Evolutionary conservation across 169 alveolate species (phyloP).

Genomic region (Plasmodium vivax): DNA sequence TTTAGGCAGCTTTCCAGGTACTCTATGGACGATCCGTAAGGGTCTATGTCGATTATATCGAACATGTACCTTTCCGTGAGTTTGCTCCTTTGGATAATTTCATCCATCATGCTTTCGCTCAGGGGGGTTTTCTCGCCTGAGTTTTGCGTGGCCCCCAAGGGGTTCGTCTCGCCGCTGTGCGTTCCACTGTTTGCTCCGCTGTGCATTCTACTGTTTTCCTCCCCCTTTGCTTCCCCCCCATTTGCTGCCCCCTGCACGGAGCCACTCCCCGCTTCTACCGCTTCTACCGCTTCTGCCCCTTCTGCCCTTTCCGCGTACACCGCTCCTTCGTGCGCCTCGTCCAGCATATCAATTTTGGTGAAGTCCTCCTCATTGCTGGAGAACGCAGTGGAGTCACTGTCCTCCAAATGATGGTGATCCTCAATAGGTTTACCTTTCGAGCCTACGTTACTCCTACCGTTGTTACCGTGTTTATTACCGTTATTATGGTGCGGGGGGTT

Average conservation of each 20-base stretch:
- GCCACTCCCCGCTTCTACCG: not conserved
- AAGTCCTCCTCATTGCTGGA: not conserved
- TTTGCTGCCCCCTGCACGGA: not conserved
- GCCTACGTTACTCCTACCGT: not conserved
- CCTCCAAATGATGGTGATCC: not conserved
- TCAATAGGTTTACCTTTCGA: not conserved
- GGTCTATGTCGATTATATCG: slow-evolving; percentile 94
- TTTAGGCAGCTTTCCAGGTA: slow-evolving; percentile 93
- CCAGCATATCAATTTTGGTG: not conserved
- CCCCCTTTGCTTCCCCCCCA: not conserved
- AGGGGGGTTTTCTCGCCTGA: not conserved
- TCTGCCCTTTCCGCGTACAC: not conserved
- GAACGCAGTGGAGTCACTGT: slow-evolving; percentile 26
- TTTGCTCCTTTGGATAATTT: slow-evolving; percentile 22
- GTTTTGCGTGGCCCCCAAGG: not conserved
- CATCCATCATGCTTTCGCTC: not conserved
- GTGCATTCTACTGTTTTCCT: not conserved
- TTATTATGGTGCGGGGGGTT: not conserved
- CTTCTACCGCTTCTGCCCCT: too few relatives aligned
- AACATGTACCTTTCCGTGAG: slow-evolving; percentile 67
- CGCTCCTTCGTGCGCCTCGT: not conserved
- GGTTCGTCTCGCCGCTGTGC: not conserved
- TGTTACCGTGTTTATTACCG: not conserved
- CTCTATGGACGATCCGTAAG: slow-evolving; percentile 95
- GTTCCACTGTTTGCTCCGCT: not conserved